Percentiles rank a stretch among this genome's conserved stretches.
Evolutionary conservation across 345 rosid species (phyloP).

Genomic region (Arabis alpina): DNA sequence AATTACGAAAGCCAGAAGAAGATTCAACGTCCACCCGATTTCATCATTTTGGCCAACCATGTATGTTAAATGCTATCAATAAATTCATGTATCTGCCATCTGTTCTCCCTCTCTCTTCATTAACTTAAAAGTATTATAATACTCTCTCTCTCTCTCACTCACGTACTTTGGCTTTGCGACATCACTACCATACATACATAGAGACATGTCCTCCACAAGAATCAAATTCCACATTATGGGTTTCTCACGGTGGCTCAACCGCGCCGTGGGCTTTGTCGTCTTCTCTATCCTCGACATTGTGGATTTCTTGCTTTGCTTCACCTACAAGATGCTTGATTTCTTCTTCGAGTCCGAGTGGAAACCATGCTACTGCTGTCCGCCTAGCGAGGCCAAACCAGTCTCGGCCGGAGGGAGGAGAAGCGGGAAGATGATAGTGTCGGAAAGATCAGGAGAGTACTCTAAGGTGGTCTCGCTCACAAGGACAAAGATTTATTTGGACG

Average conservation of each 20-base stretch:
- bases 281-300: conserved; percentile 46
- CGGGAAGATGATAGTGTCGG: conserved; percentile 76
- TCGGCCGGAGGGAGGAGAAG: conserved; percentile 41
- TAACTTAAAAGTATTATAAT: not conserved
- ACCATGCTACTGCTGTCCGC: conserved; percentile 46
- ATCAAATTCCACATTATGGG: conserved; percentile 41
- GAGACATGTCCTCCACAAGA: conserved; percentile 33
- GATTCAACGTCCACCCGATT: conserved; percentile 47
- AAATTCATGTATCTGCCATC: conserved; percentile 46
- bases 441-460: conserved; percentile 63
- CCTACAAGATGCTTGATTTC: conserved; percentile 45
- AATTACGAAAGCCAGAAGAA: conserved; percentile 3
- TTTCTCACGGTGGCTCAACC: conserved; percentile 46
- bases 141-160: conserved; percentile 25
- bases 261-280: conserved; percentile 44
- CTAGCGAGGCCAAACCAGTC: conserved; percentile 38
- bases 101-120: conserved; percentile 36
- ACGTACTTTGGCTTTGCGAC: conserved; percentile 10
- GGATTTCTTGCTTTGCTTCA: conserved; percentile 47
- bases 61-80: conserved; percentile 47
- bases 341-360: conserved; percentile 49
- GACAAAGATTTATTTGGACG: conserved; percentile 79
- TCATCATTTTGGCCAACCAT: conserved; percentile 40
- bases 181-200: conserved; percentile 15
- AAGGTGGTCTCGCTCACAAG: conserved; percentile 72